Conservation (phyloP, 192 early-diverging fungal species). For the Hyaloraphidium curvatum region DNA sequence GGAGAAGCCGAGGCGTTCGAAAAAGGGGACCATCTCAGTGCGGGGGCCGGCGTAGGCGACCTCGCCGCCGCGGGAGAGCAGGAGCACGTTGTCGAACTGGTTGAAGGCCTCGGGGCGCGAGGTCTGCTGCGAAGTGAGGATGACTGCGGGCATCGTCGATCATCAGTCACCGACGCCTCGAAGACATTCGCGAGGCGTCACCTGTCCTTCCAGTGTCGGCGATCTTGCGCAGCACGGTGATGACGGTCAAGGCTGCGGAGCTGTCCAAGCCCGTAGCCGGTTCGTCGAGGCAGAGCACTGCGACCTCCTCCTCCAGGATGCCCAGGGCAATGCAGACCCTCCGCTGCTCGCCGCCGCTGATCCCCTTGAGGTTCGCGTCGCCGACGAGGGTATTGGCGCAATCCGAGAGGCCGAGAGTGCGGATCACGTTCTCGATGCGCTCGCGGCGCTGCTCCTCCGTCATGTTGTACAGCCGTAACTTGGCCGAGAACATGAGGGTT, state of each 20-base stretch:
- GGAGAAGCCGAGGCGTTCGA: not conserved
- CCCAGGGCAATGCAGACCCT: slow-evolving; percentile 12
- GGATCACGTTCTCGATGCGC: slow-evolving; percentile 25
- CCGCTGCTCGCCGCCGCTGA: slow-evolving; percentile 60
- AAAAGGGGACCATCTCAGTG: not conserved
- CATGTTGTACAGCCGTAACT: slow-evolving; percentile 8
- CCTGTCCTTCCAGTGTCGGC: not conserved
- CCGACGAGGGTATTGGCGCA: slow-evolving; percentile 31
- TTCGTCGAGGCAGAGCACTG: not conserved
- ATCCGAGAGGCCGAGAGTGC: slow-evolving; percentile 15
- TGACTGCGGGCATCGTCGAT: too few relatives aligned
- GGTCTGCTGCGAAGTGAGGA: not conserved
- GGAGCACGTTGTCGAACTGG: not conserved
- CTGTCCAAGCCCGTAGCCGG: not conserved
- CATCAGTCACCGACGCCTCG: too few relatives aligned
- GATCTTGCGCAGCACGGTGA: not conserved
- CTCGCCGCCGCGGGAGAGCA: not conserved
- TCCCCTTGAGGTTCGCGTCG: slow-evolving; percentile 49
- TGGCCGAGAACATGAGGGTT: slow-evolving; percentile 1
- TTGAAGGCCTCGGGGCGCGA: not conserved
- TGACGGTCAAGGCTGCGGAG: not conserved
- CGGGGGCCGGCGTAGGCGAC: not conserved
- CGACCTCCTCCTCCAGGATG: not conserved
- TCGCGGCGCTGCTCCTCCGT: slow-evolving; percentile 26
- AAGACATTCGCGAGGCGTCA: too few relatives aligned